Evolutionary conservation across 2,329 filamentous ascomycete species (phyloP).

Genomic region (Cercospora sesami): DNA sequence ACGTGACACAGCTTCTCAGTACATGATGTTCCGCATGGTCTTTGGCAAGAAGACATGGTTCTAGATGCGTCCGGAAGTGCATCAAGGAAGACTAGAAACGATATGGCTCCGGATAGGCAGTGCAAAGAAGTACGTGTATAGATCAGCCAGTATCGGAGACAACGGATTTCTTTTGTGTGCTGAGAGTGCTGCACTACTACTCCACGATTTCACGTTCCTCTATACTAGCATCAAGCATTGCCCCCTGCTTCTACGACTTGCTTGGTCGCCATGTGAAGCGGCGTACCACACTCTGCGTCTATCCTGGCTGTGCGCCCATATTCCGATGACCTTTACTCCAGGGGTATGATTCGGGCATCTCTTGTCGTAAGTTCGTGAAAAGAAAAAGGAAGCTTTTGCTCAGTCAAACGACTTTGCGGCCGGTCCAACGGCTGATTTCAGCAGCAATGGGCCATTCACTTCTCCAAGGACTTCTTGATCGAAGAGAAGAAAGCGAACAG

Average conservation of each 20-base stretch:
- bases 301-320: neutral
- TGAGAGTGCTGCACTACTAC: neutral
- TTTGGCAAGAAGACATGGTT: conserved; percentile 78
- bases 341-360: neutral
- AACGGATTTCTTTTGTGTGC: conserved; percentile 13
- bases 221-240: neutral
- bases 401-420: neutral
- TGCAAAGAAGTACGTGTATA: conserved; percentile 8
- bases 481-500: conserved; percentile 20
- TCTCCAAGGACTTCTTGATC: conserved; percentile 21
- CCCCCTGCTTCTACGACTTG: neutral
- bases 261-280: neutral
- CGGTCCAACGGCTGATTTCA: neutral
- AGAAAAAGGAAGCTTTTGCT: no score
- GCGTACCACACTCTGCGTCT: neutral
- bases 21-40: conserved; percentile 72
- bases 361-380: neutral
- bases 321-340: neutral
- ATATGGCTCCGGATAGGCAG: neutral
- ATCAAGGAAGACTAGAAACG: neutral
- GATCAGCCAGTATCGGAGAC: neutral
- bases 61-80: neutral
- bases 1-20: conserved; percentile 52
- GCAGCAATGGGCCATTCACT: neutral
- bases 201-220: neutral